Percentiles rank a stretch among this genome's conserved stretches.
These are phyloP conservation scores for Persicaria tinctoria DNA, from an alignment of 148 eudicot species.

Conservation along the genomic window DNA sequence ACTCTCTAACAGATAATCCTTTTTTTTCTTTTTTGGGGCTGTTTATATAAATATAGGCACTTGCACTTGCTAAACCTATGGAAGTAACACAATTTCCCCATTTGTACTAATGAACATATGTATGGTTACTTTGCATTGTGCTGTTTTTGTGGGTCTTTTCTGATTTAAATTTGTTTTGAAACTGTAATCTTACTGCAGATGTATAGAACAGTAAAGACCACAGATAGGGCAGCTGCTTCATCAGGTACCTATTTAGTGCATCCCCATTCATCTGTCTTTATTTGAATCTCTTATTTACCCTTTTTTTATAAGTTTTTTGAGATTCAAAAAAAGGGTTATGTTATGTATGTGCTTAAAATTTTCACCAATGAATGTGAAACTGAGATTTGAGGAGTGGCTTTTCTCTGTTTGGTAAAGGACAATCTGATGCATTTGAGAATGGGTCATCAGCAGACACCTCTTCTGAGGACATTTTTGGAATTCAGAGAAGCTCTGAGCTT, in stretches of 20 bases:
- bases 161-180: not conserved
- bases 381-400: constrained; percentile 8
- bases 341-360: not conserved
- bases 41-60: not conserved
- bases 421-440: constrained; percentile 61
- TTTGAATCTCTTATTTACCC: not conserved
- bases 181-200: constrained; percentile 33
- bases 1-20: no score
- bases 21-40: not conserved
- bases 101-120: not conserved
- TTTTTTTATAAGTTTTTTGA: not conserved
- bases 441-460: constrained; percentile 88
- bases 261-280: constrained; percentile 9
- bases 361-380: not conserved
- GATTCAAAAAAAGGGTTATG: not conserved
- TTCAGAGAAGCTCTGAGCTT: constrained; percentile 45
- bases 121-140: not conserved
- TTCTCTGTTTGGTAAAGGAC: constrained; percentile 25
- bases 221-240: constrained; percentile 79
- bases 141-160: not conserved
- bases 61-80: not conserved
- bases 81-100: not conserved
- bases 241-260: constrained; percentile 41
- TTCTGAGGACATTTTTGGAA: constrained; percentile 65
- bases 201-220: constrained; percentile 94